phyloP scores from a whole-genome alignment of 345 rosid genomes.

The Lepidium aucheri region DNA sequence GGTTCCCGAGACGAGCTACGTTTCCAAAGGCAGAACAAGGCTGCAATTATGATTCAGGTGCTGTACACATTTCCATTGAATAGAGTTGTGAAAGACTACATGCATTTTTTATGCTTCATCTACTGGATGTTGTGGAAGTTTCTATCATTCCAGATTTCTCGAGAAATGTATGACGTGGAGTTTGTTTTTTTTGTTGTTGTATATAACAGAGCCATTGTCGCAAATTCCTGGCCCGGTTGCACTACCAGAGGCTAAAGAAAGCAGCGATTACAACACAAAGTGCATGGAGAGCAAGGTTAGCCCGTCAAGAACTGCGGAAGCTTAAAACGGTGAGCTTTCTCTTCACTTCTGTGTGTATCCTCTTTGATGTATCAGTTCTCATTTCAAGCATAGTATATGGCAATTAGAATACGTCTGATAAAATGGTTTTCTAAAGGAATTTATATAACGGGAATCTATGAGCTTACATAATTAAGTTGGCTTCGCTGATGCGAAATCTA shows the following conservation, averaged over 20 bases:
- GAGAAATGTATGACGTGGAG: constrained; percentile 1
- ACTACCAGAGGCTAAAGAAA: constrained; percentile 54
- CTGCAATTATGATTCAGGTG: constrained; percentile 80
- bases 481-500: background rate
- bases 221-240: constrained; percentile 55
- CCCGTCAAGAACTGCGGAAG: constrained; percentile 71
- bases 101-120: background rate
- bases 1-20: constrained; percentile 69
- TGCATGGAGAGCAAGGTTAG: constrained; percentile 88
- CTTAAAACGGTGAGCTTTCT: constrained; percentile 74
- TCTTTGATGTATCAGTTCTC: background rate
- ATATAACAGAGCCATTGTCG: constrained; percentile 73
- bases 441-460: background rate
- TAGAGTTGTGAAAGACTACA: background rate
- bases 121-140: background rate
- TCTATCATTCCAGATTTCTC: background rate
- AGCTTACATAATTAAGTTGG: background rate
- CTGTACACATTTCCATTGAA: background rate
- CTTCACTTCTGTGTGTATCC: constrained; percentile 12
- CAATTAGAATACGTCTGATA: background rate
- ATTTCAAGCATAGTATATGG: background rate
- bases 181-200: constrained; percentile 13
- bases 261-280: constrained; percentile 74
- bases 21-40: constrained; percentile 65
- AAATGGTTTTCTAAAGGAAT: background rate